Evolutionary conservation across 2,329 filamentous ascomycete genomes (phyloP), one percentile per base, ranked within the genome.

Genomic region (Aspergillus sp.): DNA sequence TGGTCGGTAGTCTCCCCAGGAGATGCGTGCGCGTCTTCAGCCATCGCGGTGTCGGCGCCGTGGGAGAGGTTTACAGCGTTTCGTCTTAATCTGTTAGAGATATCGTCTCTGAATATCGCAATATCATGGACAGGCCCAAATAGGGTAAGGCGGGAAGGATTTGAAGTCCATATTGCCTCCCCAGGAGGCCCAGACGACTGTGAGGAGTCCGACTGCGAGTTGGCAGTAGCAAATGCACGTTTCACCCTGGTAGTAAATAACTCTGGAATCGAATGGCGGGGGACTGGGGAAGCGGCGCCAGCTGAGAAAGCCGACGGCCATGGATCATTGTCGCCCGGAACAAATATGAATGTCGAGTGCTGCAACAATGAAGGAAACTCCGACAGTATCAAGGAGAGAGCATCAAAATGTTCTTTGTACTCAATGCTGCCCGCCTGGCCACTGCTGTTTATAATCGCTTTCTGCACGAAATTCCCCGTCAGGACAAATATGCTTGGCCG

Each of bases 311-410:
- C 85, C 0, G 92, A 96, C 5, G 89, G 87, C 95, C 95, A 99
- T n/a, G 91, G 93, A 74, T 99, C 95, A 73, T 97, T 96, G 77
- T 98, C 94, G 30, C 95, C 95, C 0, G 95, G 95, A 0, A 98
- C 90, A 72, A 99, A 97, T 32, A 97, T 82, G 74, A 98, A 97
- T 0, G 91, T 94, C 5, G 91, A 89, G 25, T 85, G 85, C 59
- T 89, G 89, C 47, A 98, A 84, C 13, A 99, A 84, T 0, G 85
- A 83, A 3, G 92, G 91, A 71, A 92, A 98, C 67, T 98, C 92
- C 7, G 91, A 84, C 5, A 99, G 83, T 1, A 91, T 84, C 2
- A 89, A 87, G 3, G 95, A 94, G 12, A 99, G 84, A 8, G 88
- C 87, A 77, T 99, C 92, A 74, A 98, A 97, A 73, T 91, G 89